phyloP scores from a whole-genome alignment of 2,329 filamentous ascomycete genomes.

The Periconia sp. region DNA sequence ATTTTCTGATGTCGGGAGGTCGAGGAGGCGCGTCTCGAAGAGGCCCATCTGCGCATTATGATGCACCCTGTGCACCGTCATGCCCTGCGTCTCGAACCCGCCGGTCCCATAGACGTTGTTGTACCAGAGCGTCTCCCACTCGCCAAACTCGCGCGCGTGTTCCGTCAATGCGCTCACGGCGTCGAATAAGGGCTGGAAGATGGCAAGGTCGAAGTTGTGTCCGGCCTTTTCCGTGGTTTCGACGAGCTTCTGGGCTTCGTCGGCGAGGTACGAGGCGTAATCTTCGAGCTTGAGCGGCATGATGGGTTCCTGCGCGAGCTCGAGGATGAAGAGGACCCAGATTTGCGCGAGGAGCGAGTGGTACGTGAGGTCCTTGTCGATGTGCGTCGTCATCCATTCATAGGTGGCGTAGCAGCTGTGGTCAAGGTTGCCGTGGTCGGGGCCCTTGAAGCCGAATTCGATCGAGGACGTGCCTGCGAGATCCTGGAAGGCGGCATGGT shows the following conservation, averaged over 20 bases:
- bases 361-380: slow-evolving; percentile 81
- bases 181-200: slow-evolving; percentile 60
- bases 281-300: slow-evolving; percentile 77
- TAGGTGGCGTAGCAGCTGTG: slow-evolving; percentile 90
- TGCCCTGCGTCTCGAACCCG: slow-evolving; percentile 72
- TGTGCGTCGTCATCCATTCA: slow-evolving; percentile 77
- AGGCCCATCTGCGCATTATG: slow-evolving; percentile 78
- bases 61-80: slow-evolving; percentile 67
- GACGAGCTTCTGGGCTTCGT: slow-evolving; percentile 67
- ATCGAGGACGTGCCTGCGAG: slow-evolving; percentile 87
- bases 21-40: slow-evolving; percentile 83
- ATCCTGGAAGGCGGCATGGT: slow-evolving; percentile 88
- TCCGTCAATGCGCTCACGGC: slow-evolving; percentile 64
- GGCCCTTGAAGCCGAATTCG: slow-evolving; percentile 76
- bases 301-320: slow-evolving; percentile 78
- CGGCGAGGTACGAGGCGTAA: slow-evolving; percentile 67
- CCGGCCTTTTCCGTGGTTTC: slow-evolving; percentile 63
- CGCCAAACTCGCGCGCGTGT: slow-evolving; percentile 66
- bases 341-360: slow-evolving; percentile 79
- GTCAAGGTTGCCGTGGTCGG: slow-evolving; percentile 62
- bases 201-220: slow-evolving; percentile 48
- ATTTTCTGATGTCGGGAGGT: slow-evolving; percentile 56
- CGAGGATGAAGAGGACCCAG: slow-evolving; percentile 78
- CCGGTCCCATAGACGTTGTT: slow-evolving; percentile 68
- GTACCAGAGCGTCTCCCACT: slow-evolving; percentile 80